Evolutionary conservation across 768 basidiomycete species (phyloP), one percentile per base, ranked within the genome.

Genomic region (Sistotremastrum niveocremeum): DNA sequence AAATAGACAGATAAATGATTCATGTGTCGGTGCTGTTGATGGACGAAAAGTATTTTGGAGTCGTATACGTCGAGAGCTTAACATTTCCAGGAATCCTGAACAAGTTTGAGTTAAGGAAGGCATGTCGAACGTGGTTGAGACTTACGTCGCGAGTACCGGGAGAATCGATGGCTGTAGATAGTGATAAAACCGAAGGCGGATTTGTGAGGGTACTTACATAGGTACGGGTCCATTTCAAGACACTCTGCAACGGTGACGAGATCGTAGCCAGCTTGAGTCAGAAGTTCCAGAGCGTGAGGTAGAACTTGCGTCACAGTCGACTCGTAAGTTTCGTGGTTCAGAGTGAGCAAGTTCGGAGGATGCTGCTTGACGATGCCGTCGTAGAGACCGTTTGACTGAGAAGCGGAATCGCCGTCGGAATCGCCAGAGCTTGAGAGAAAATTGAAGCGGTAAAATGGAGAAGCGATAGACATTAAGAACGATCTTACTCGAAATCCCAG

Each of bases 211-310:
- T 20, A 20, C 20, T 20, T 20, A 20, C 20, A 20, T 20, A 49
- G 48, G 36, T 49, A 49, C 3, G 47, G 47, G 12, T 6, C 32
- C 34, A 47, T 48, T 9, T 56, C 57, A n/a, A 60, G 34, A 45
- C 58, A 60, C 30, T 55, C 57, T 5, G 56, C 51, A 11, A 60
- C 52, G 7, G 58, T 58, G 33, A 51, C 56, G 41, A 60, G 50
- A 9, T 32, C 47, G 51, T 58, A 58, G n/a, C 57, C 57, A 7
- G 44, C 47, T 6, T 38, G 37, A 41, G 44, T 48, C 30, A 58
- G 47, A 28, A 37, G 39, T 37, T 45, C 28, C 42, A 58, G 48
- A 9, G 57, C 57, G 45, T 49, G 49, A 6, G 57, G 57, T 6
- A 57, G 37, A 34, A 58, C 56, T 29, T 50, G 35, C 7, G 48